phyloP scores from a whole-genome alignment of 2,329 filamentous ascomycete genomes.

The Paecilomyces niveus region DNA sequence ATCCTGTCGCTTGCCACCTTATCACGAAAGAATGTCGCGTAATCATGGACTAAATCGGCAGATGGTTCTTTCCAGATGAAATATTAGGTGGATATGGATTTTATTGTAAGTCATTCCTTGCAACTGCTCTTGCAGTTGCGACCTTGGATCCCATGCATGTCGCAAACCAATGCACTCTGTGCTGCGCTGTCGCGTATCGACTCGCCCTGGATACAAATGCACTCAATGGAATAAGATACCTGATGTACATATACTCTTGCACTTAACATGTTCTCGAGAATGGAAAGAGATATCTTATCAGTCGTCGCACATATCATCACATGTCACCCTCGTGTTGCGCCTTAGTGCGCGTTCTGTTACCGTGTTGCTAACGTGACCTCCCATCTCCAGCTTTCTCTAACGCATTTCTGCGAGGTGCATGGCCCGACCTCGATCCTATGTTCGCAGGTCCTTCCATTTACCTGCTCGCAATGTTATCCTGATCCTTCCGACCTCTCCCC shows the following conservation, averaged over 20 bases:
- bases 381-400: constrained; percentile 47
- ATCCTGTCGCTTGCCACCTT: not conserved
- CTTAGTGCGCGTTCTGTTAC: not conserved
- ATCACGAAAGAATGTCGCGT: constrained; percentile 24
- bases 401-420: constrained; percentile 58
- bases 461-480: constrained; percentile 47
- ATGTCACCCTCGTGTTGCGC: not conserved
- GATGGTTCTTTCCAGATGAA: constrained; percentile 18
- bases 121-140: not conserved
- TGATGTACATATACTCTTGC: not conserved
- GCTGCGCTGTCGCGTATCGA: not conserved
- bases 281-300: not conserved
- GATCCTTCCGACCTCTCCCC: constrained; percentile 32
- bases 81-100: constrained; percentile 33
- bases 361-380: not conserved
- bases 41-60: constrained; percentile 23
- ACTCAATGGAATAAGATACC: not conserved
- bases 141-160: not conserved
- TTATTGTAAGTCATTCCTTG: constrained; percentile 31
- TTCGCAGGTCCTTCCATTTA: constrained; percentile 50
- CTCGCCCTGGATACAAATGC: not conserved
- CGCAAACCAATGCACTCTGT: not conserved
- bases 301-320: not conserved
- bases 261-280: not conserved
- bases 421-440: constrained; percentile 56